Percentiles rank a stretch among this genome's conserved stretches.
These are phyloP conservation scores for Inga laurina DNA, from an alignment of 306 rosid genomes.

Conservation along the genomic window DNA sequence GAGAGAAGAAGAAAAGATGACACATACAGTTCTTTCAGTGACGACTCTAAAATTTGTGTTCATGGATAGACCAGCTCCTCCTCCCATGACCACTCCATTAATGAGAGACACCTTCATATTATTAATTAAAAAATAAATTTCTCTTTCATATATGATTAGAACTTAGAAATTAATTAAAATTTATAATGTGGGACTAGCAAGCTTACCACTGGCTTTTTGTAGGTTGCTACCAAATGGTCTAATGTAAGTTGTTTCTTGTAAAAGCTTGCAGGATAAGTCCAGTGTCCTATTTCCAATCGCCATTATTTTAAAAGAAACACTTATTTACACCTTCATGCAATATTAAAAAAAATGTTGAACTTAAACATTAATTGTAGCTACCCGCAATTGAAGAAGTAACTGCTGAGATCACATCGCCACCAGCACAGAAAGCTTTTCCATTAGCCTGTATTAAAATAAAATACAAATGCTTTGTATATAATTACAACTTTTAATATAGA, in stretches of 20 bases:
- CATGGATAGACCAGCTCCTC: slow-evolving; percentile 34
- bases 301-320: neutral
- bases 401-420: neutral
- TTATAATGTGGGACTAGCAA: neutral
- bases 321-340: neutral
- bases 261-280: slow-evolving; percentile 28
- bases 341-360: neutral
- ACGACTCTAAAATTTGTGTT: slow-evolving; percentile 28
- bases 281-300: slow-evolving; percentile 32
- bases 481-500: neutral
- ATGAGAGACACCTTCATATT: slow-evolving; percentile 27
- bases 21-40: slow-evolving; percentile 34
- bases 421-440: neutral
- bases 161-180: neutral
- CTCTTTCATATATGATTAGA: neutral
- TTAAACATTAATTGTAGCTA: neutral
- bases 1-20: neutral
- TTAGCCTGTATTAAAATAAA: neutral
- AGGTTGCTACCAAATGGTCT: slow-evolving; percentile 25
- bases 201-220: slow-evolving; percentile 37
- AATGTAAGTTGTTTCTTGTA: slow-evolving; percentile 24
- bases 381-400: neutral
- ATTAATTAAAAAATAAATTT: neutral
- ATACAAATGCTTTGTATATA: neutral
- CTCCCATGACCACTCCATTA: slow-evolving; percentile 38